Conservation (phyloP, 2,329 filamentous ascomycete species). For the Curvularia lunata region DNA sequence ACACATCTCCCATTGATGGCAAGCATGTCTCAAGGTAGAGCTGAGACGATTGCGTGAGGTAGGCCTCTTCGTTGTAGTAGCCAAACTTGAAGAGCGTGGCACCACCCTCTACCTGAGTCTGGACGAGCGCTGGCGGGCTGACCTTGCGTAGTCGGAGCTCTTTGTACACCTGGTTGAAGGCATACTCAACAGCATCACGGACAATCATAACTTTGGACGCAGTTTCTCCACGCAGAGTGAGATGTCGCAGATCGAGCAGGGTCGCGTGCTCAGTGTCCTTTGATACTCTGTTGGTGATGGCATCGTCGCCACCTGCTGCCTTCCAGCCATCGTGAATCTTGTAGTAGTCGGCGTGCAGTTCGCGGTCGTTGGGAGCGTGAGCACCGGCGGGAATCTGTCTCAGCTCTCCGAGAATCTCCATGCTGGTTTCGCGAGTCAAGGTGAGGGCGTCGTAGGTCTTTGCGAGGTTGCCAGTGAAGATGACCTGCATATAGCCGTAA, state of each 20-base stretch:
- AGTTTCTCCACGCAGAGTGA: constrained; percentile 83
- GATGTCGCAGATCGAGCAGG: constrained; percentile 80
- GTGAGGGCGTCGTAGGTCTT: constrained; percentile 92
- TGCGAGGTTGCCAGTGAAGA: constrained; percentile 79
- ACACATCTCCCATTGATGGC: constrained; percentile 89
- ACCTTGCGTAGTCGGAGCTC: constrained; percentile 82
- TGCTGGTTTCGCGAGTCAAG: constrained; percentile 84
- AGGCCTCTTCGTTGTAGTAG: constrained; percentile 89
- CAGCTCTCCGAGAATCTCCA: constrained; percentile 84
- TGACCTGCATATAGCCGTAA: constrained; percentile 83
- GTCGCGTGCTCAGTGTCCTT: constrained; percentile 72
- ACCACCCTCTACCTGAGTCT: constrained; percentile 93
- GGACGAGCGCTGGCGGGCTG: constrained; percentile 86
- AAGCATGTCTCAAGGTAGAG: constrained; percentile 96
- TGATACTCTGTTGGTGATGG: constrained; percentile 83
- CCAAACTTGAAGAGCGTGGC: constrained; percentile 87
- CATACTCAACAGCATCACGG: constrained; percentile 77
- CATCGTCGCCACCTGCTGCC: constrained; percentile 85
- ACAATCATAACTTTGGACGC: constrained; percentile 88
- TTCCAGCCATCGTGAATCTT: constrained; percentile 70
- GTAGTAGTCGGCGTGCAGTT: constrained; percentile 91
- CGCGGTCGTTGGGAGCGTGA: constrained; percentile 81
- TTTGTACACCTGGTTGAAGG: constrained; percentile 80
- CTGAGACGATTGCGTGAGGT: constrained; percentile 95
- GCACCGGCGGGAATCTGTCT: constrained; percentile 77